Evolutionary conservation across 495 filamentous ascomycete species (phyloP), one percentile per base, ranked within the genome.

Genomic region (Penicillium coprophilum): DNA sequence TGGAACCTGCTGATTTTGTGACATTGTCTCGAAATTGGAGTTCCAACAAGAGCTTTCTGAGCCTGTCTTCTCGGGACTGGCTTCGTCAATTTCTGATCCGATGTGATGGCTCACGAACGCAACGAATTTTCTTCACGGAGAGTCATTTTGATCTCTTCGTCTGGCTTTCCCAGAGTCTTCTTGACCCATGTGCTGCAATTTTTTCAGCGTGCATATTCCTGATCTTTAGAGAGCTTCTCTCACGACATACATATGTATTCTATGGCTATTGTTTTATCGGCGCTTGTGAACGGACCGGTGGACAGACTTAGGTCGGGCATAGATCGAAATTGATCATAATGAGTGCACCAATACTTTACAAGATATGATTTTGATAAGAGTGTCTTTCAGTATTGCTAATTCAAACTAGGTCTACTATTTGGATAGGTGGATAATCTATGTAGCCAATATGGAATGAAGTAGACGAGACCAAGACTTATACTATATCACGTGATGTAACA

Each of bases 41-140:
- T 31, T 21, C 43, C 31, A 24, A 27, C 28, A 27, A 50, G 48
- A 2, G 39, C 23, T 27, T 55, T 49, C 49, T 58, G 46, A 36
- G 48, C 53, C 55, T 51, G 47, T 32, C 30, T 55, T 51, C 28
- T 54, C 39, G 38, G 19, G 40, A 21, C 31, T 24, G 24, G 24
- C 46, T 28, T 46, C 52, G 48, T 20, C 43, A 50, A 41, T 55
- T 60, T 30, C 64, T 61, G 63, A 53, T 70, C 61, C 66, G 69
- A 68, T 69, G 67, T 72, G 64, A 75, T 67, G 71, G 72, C 70
- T 74, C 62, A 77, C 68, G 75, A 77, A 71, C 68, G 71, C 69
- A 69, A 76, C 70, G 75, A 75, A 74, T 74, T 71, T 72, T 68
- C 61, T 71, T 65, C 60, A 63, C 46, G 58, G 43, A 62, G 62